phyloP scores from a whole-genome alignment of 257 asterid species.

The Parsonsia alboflavescens region DNA sequence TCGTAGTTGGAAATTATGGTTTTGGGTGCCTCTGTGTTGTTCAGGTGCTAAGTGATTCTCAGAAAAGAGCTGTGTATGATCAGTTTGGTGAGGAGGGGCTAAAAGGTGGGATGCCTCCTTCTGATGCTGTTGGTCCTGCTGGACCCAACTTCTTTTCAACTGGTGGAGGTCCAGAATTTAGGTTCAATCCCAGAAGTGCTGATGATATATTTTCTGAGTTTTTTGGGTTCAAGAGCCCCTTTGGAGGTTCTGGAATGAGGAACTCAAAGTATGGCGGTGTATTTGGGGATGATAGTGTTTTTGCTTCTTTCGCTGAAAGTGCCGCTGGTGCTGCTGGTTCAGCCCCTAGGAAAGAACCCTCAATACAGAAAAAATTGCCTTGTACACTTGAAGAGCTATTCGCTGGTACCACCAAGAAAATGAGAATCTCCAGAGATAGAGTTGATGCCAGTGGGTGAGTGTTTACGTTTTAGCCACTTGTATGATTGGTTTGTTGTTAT shows the following conservation, averaged over 20 bases:
- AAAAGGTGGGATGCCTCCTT: conserved; percentile 39
- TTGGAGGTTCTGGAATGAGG: conserved; percentile 33
- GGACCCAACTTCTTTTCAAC: conserved; percentile 29
- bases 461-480: neutral
- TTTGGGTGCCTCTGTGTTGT: neutral
- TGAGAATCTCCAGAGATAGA: conserved; percentile 41
- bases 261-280: conserved; percentile 24
- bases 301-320: conserved; percentile 22
- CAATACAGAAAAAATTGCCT: conserved; percentile 31
- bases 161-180: conserved; percentile 39
- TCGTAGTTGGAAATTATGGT: too few relatives aligned
- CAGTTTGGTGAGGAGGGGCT: conserved; percentile 50
- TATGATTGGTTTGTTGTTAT: neutral
- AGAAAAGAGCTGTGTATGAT: conserved; percentile 41
- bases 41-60: conserved; percentile 47
- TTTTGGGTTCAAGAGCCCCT: conserved; percentile 33
- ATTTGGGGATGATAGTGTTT: conserved; percentile 31
- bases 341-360: conserved; percentile 26
- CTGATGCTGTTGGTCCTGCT: conserved; percentile 33
- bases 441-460: conserved; percentile 42
- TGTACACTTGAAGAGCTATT: conserved; percentile 43
- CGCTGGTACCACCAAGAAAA: conserved; percentile 39
- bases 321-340: conserved; percentile 29
- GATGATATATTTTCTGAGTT: conserved; percentile 46
- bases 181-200: conserved; percentile 39